phyloP scores from a whole-genome alignment of 441 rosid genomes.

The Francoa sonchifolia region DNA sequence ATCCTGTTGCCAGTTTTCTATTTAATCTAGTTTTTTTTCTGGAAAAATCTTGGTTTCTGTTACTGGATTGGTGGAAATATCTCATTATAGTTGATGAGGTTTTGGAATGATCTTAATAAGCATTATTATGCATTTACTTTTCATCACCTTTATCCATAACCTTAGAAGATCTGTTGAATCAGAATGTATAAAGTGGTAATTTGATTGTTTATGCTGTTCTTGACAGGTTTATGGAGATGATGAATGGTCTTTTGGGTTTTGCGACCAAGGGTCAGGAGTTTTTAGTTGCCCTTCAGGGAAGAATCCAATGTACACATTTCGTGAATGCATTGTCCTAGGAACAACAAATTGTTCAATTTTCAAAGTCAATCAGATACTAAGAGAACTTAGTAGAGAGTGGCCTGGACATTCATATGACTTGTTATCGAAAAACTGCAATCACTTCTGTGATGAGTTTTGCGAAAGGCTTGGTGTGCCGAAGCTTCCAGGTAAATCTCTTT shows the following conservation, averaged over 20 bases:
- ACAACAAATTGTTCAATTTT: slow-evolving; percentile 44
- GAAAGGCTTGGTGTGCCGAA: slow-evolving; percentile 81
- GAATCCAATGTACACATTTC: slow-evolving; percentile 90
- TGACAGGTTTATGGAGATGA: slow-evolving; percentile 77
- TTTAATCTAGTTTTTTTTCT: too few relatives aligned
- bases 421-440: slow-evolving; percentile 85
- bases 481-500: slow-evolving; percentile 59
- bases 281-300: slow-evolving; percentile 76
- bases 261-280: slow-evolving; percentile 90
- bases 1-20: too few relatives aligned
- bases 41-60: too few relatives aligned
- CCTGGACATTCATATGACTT: slow-evolving; percentile 72
- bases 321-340: slow-evolving; percentile 73
- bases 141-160: too few relatives aligned
- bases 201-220: slow-evolving; percentile 6
- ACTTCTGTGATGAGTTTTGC: slow-evolving; percentile 85
- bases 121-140: too few relatives aligned
- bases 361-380: slow-evolving; percentile 69
- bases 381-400: slow-evolving; percentile 89
- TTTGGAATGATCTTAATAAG: too few relatives aligned
- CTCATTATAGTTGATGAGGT: too few relatives aligned
- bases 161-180: slow-evolving; percentile 1
- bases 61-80: too few relatives aligned
- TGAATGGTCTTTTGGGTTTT: slow-evolving; percentile 97
- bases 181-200: slow-evolving; percentile 3